Evolutionary conservation across 2,329 filamentous ascomycete genomes (phyloP).

Genomic region (Albifimbria verrucaria): DNA sequence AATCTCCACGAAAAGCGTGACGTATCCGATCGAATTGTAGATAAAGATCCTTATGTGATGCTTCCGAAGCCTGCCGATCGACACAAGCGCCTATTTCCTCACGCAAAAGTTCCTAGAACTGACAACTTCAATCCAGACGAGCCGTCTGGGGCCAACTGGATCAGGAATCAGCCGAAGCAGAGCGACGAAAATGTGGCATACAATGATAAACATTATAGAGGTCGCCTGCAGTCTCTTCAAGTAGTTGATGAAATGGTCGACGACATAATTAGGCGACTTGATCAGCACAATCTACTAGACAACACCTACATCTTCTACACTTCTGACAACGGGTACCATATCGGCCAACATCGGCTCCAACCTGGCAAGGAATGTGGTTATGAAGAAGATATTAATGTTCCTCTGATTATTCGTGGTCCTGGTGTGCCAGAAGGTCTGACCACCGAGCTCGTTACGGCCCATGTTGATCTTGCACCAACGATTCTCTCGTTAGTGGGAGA

Average conservation of each 20-base stretch:
- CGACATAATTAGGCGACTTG: conserved; percentile 39
- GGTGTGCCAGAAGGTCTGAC: conserved; percentile 38
- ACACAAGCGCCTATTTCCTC: conserved; percentile 60
- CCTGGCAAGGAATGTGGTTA: conserved; percentile 57
- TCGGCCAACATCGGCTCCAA: conserved; percentile 55
- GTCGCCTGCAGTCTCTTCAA: conserved; percentile 49
- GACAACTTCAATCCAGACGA: conserved; percentile 63
- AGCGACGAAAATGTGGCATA: conserved; percentile 38
- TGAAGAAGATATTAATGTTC: conserved; percentile 59
- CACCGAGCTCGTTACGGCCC: conserved; percentile 50
- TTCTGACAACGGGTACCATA: conserved; percentile 59
- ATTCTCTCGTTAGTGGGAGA: conserved; percentile 44
- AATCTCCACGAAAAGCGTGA: background rate
- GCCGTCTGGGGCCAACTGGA: conserved; percentile 42
- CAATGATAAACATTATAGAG: conserved; percentile 49
- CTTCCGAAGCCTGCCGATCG: conserved; percentile 55
- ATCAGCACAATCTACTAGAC: conserved; percentile 55
- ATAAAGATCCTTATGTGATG: conserved; percentile 10
- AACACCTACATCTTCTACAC: conserved; percentile 60
- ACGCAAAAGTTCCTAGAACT: conserved; percentile 57
- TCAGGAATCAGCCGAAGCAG: conserved; percentile 37
- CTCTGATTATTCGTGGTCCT: conserved; percentile 54
- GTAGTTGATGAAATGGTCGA: conserved; percentile 54
- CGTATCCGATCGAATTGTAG: conserved; percentile 4
- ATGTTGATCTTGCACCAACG: conserved; percentile 63